These are phyloP conservation scores for Boletus fagicola DNA, from an alignment of 768 basidiomycete species.

Conservation along the genomic window DNA sequence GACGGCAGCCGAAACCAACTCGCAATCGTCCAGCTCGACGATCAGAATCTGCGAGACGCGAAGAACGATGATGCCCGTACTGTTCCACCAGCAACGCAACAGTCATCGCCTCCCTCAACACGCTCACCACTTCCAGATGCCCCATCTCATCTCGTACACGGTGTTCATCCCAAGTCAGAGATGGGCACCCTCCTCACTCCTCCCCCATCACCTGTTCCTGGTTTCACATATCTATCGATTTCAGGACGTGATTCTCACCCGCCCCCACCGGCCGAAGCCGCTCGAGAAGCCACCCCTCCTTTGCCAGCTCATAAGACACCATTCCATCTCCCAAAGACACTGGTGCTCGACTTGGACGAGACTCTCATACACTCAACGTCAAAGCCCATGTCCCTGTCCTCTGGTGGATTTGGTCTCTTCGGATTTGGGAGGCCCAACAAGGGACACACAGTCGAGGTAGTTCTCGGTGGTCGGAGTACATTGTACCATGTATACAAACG, in stretches of 20 bases:
- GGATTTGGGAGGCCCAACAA: constrained; percentile 60
- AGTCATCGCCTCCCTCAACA: constrained; percentile 24
- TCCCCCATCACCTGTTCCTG: constrained; percentile 23
- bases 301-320: constrained; percentile 54
- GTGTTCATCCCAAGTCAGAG: constrained; percentile 14
- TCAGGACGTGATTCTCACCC: constrained; percentile 9
- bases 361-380: constrained; percentile 98
- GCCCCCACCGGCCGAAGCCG: constrained; percentile 24
- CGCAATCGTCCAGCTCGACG: constrained; percentile 3
- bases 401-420: constrained; percentile 58
- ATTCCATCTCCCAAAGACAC: constrained; percentile 85
- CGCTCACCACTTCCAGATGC: constrained; percentile 24
- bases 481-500: constrained; percentile 98
- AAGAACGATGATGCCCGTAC: constrained; percentile 16
- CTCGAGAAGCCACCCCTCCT: constrained; percentile 52
- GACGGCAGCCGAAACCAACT: constrained; percentile 15
- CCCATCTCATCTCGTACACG: constrained; percentile 6
- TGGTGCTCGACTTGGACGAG: constrained; percentile 97
- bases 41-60: constrained; percentile 8
- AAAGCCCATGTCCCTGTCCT: constrained; percentile 55
- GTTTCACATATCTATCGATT: constrained; percentile 10
- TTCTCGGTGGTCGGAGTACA: constrained; percentile 82
- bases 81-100: constrained; percentile 19
- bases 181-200: constrained; percentile 24
- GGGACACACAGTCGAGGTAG: constrained; percentile 89